Conservation (phyloP, 345 rosid genomes). For the Brassica juncea region DNA sequence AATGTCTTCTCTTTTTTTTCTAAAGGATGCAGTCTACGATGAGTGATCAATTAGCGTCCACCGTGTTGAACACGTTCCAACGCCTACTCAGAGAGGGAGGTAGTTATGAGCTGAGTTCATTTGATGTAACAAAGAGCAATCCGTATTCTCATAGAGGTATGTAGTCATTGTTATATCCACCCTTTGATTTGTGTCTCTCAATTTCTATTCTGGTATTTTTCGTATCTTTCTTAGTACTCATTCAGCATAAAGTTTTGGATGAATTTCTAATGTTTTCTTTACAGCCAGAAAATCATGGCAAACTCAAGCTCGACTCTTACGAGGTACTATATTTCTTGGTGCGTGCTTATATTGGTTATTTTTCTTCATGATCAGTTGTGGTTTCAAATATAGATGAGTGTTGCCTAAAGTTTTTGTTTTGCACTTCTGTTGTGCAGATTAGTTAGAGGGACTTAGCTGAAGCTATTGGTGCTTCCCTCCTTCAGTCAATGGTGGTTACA, state of each 20-base stretch:
- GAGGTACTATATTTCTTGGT: background rate
- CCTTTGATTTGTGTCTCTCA: no score
- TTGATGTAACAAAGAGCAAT: no score
- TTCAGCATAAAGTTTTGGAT: background rate
- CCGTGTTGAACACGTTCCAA: background rate
- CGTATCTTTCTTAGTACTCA: background rate
- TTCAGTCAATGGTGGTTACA: constrained; percentile 65
- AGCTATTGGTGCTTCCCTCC: constrained; percentile 26
- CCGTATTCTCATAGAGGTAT: no score
- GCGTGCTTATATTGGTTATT: background rate
- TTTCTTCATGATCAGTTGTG: background rate
- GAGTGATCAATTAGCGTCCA: background rate
- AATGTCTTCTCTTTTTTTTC: no score
- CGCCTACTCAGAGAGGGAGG: background rate
- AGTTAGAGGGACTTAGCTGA: constrained; percentile 61
- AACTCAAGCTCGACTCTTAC: background rate
- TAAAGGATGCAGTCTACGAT: background rate
- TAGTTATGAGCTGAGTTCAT: background rate
- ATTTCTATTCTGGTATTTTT: no score
- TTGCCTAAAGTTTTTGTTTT: constrained; percentile 4
- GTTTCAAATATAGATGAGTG: background rate
- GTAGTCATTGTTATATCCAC: no score
- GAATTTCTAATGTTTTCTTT: background rate
- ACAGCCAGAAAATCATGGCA: background rate
- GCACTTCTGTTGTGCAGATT: constrained; percentile 56